Base-by-base conservation (phyloP, 1,284 basidiomycete species). In the Ustilago nuda region DNA sequence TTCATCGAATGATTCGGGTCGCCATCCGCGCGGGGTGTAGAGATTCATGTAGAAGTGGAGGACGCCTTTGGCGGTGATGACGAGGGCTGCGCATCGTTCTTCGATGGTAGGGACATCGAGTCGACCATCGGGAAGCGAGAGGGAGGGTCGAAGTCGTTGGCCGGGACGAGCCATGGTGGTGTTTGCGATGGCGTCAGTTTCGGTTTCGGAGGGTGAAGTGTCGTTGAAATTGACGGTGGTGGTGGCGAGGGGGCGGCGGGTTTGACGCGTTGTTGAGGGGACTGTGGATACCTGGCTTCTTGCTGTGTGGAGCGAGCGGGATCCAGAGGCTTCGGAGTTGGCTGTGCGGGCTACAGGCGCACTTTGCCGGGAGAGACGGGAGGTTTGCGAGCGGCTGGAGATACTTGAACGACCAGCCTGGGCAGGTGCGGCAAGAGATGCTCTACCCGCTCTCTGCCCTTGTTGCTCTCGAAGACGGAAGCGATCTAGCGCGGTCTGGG, bases 11-110 rank as follows among this genome's bases (percentile, higher is more conserved):
- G 72, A 71, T 15, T 68, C 66, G 11, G 63, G 54, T 19, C 56
- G 66, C 78, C 75, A 76, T 27, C 66, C 62, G 33, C 66, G 61
- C 1, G 62, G 30, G 39, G 52, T 54, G 41, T 72, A 69, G 17
- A 80, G 72, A 8, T 60, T 60, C 66, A 72, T 69, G 58, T 80
- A 80, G 60, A 73, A 77, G 48, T 74, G 72, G 1, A 78, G 62
- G 9, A 80, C 78, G n/a, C 65, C 66, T 35, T 74, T 80, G 7
- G 72, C 72, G 46, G 69, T 72, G 58, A 73, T 75, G 51, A 66
- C 61, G 3, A 80, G 72, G 8, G 70, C 72, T 15, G 63, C 76
- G 41, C 78, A 80, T 8, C 78, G 59, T 56, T 79, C 74, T 59
- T 69, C 67, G 54, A 79, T 62, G 35, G 64, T 76, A 0, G 75